phyloP scores from a whole-genome alignment of 345 rosid genomes.

The Acer campestre region DNA sequence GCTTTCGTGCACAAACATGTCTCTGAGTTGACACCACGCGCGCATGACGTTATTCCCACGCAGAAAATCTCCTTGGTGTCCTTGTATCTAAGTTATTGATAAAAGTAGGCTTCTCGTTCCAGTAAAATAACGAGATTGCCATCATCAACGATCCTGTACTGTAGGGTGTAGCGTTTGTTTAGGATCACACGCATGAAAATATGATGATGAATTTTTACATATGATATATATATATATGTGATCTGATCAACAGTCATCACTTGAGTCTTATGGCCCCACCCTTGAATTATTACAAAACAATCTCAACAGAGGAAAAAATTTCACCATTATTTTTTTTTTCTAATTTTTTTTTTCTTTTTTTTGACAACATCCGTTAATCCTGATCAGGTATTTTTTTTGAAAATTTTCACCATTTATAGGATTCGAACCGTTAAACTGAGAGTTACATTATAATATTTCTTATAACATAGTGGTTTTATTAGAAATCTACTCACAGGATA shows the following conservation, averaged over 20 bases:
- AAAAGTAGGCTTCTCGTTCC: background rate
- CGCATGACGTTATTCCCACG: background rate
- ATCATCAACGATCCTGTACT: background rate
- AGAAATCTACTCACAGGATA: too few species aligned
- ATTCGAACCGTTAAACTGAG: too few species aligned
- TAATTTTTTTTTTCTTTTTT: too few species aligned
- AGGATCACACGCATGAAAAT: background rate
- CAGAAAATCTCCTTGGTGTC: background rate
- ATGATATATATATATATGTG: too few species aligned
- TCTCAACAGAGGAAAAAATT: too few species aligned
- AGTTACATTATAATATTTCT: too few species aligned
- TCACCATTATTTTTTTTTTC: too few species aligned
- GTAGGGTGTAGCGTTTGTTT: background rate
- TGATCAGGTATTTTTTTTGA: too few species aligned
- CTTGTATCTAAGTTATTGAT: background rate
- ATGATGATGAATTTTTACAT: background rate
- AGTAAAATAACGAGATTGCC: conserved; percentile 3
- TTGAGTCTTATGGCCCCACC: background rate
- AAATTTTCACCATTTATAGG: too few species aligned
- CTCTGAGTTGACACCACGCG: background rate
- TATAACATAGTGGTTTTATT: too few species aligned
- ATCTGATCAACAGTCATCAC: background rate
- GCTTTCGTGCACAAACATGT: background rate
- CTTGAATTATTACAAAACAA: too few species aligned
- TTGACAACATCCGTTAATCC: too few species aligned